These are phyloP conservation scores for Gossypium schwendimanii DNA, from an alignment of 441 rosid species.

Conservation along the genomic window DNA sequence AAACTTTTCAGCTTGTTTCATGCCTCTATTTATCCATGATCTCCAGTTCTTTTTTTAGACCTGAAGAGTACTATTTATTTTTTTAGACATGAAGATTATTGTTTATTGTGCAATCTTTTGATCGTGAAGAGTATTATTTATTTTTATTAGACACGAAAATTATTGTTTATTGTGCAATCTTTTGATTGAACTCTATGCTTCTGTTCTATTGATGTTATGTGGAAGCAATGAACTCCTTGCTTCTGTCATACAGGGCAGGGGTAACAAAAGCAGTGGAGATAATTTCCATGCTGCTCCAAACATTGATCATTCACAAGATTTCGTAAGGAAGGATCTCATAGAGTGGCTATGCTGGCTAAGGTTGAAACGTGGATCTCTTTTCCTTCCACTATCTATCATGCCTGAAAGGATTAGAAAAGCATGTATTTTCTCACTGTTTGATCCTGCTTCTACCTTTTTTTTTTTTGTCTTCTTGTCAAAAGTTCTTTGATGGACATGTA, in stretches of 20 bases:
- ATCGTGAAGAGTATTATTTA: background rate
- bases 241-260: conserved; percentile 64
- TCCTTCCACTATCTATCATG: background rate
- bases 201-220: background rate
- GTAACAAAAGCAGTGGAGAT: conserved; percentile 97
- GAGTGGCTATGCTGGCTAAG: conserved; percentile 96
- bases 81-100: background rate
- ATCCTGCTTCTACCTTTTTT: background rate
- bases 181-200: background rate
- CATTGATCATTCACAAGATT: conserved; percentile 96
- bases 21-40: background rate
- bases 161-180: background rate
- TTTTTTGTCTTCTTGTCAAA: background rate
- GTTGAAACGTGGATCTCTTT: conserved; percentile 29
- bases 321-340: conserved; percentile 84
- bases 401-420: background rate
- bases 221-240: conserved; percentile 6
- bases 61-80: background rate
- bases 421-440: background rate
- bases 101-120: background rate
- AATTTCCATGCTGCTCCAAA: conserved; percentile 98
- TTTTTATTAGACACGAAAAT: background rate
- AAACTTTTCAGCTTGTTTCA: background rate
- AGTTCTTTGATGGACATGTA: background rate
- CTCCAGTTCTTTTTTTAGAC: background rate